These are phyloP conservation scores for Ehretia macrophylla DNA, from an alignment of 257 asterid genomes.

Conservation along the genomic window DNA sequence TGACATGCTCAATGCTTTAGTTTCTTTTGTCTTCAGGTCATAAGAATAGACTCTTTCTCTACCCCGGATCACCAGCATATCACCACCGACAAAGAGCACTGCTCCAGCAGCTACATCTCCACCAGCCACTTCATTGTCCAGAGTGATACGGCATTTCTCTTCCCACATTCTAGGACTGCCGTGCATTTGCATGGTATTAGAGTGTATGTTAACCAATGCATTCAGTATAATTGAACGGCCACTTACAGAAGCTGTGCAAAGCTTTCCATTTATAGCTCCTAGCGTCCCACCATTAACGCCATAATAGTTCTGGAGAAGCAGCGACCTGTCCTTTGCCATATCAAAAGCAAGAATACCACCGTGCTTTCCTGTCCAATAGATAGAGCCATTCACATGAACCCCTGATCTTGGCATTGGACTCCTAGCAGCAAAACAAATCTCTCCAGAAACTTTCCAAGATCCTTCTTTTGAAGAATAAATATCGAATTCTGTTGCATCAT, in stretches of 20 bases:
- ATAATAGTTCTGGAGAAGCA: constrained; percentile 9
- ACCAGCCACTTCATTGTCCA: constrained; percentile 20
- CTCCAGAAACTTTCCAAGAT: constrained; percentile 47
- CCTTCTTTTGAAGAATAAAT: constrained; percentile 40
- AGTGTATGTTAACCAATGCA: constrained; percentile 24
- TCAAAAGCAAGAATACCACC: constrained; percentile 29
- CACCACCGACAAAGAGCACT: constrained; percentile 17
- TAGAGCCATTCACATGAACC: constrained; percentile 35
- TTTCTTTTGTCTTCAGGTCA: constrained; percentile 22
- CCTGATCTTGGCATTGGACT: constrained; percentile 22
- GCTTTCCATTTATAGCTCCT: constrained; percentile 39
- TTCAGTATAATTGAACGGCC: background rate
- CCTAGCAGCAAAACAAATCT: constrained; percentile 34
- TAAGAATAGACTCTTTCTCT: constrained; percentile 8
- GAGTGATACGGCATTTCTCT: background rate
- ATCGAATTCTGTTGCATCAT: constrained; percentile 52
- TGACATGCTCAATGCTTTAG: constrained; percentile 15
- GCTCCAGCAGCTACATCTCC: background rate
- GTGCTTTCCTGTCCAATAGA: constrained; percentile 29
- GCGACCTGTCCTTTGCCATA: constrained; percentile 39
- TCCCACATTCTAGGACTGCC: constrained; percentile 20
- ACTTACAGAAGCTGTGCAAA: constrained; percentile 16
- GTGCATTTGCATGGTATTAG: constrained; percentile 35
- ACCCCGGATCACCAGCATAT: constrained; percentile 22
- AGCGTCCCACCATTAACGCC: background rate